phyloP scores from a whole-genome alignment of 805 yeast species.

The Hanseniaspora clermontiae region DNA sequence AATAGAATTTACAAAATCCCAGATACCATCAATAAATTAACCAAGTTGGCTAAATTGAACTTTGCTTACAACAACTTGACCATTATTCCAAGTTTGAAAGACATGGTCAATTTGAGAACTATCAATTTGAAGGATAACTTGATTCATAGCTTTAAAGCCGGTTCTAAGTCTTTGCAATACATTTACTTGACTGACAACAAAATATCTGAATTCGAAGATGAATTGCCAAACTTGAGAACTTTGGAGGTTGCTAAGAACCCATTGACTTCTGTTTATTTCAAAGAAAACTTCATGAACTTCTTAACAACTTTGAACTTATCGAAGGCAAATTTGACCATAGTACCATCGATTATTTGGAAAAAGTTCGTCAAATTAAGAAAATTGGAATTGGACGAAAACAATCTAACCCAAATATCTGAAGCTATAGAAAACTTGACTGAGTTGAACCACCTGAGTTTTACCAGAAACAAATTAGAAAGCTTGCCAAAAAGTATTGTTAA shows the following conservation, averaged over 20 bases:
- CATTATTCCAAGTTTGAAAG: constrained; percentile 33
- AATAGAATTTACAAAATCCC: constrained; percentile 59
- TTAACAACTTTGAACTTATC: constrained; percentile 64
- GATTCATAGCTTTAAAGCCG: constrained; percentile 30
- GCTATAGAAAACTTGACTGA: constrained; percentile 48
- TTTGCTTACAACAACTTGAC: constrained; percentile 58
- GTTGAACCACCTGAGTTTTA: constrained; percentile 55
- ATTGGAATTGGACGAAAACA: constrained; percentile 67
- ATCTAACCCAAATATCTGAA: constrained; percentile 60
- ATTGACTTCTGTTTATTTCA: constrained; percentile 50
- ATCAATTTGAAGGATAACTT: constrained; percentile 69
- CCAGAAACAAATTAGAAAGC: constrained; percentile 58
- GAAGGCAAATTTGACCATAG: constrained; percentile 67
- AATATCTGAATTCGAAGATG: constrained; percentile 55
- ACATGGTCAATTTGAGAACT: constrained; percentile 46
- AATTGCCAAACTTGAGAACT: constrained; percentile 49
- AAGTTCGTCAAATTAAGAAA: constrained; percentile 57
- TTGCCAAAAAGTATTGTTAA: constrained; percentile 56
- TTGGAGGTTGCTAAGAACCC: constrained; percentile 75
- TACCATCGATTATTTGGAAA: constrained; percentile 51
- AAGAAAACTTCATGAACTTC: constrained; percentile 33
- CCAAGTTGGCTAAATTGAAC: constrained; percentile 53
- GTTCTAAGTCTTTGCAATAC: constrained; percentile 52
- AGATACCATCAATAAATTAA: constrained; percentile 43
- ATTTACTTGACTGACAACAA: constrained; percentile 62